These are phyloP conservation scores for Paraurostyla sp. DNA, from an alignment of 73 alveolate genomes.

Conservation along the genomic window DNA sequence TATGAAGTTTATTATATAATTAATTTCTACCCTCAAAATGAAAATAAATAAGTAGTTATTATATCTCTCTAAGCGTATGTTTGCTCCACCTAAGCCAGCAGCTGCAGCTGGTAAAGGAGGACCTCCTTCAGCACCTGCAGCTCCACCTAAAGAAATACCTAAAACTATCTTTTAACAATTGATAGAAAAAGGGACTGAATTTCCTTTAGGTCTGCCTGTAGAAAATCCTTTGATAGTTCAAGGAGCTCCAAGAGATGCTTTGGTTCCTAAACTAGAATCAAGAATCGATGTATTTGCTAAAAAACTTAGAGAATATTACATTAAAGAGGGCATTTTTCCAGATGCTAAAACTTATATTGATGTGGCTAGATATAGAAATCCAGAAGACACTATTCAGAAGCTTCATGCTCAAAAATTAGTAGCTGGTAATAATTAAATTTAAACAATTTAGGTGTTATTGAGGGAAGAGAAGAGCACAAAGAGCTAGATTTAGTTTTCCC, in stretches of 20 bases:
- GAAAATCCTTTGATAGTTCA: not conserved
- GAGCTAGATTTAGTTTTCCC: conserved; percentile 72
- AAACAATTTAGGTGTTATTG: conserved; percentile 33
- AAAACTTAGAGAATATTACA: conserved; percentile 62
- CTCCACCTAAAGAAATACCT: not conserved
- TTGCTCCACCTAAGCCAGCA: conserved; percentile 56
- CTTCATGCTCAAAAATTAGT: conserved; percentile 51
- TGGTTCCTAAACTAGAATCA: conserved; percentile 15
- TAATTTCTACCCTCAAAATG: conserved; percentile 30
- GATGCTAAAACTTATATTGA: conserved; percentile 31
- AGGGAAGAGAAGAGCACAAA: conserved; percentile 78
- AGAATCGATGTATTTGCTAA: conserved; percentile 67
- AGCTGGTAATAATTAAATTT: conserved; percentile 65
- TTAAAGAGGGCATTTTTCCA: conserved; percentile 65
- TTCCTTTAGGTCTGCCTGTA: conserved; percentile 47
- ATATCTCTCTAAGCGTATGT: not conserved
- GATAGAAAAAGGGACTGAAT: conserved; percentile 17
- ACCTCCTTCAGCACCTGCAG: conserved; percentile 16
- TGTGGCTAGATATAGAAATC: conserved; percentile 51
- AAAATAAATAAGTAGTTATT: conserved; percentile 5
- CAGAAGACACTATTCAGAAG: conserved; percentile 63
- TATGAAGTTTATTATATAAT: not conserved
- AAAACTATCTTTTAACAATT: conserved; percentile 8
- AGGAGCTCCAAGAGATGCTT: conserved; percentile 50
- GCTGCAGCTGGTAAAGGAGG: conserved; percentile 49